Base-by-base conservation (phyloP, 345 rosid species). In the Anastatica hierochuntica region DNA sequence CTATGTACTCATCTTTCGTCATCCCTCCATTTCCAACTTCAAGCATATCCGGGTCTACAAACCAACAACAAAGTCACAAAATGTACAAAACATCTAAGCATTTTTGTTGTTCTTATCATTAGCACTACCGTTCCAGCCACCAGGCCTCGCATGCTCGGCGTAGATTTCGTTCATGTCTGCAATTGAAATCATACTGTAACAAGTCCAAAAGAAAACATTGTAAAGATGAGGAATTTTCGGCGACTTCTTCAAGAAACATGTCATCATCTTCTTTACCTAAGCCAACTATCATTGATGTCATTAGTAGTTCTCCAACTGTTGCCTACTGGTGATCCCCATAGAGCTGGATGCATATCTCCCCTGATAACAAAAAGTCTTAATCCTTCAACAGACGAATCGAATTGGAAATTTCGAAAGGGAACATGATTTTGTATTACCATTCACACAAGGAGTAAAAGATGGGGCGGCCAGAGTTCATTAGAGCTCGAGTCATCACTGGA, bases 11-110 rank as follows among this genome's bases (percentile, higher is more conserved):
- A 18, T 80, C 70, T 53, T 72, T 76, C 0, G 82, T 82, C 97
- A 92, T 88, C 57, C 99, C 95, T 65, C 99, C 97, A 67, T 92
- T 92, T 3, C 97, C 99, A 5, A 92, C 83, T 74, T 92, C 99
- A 49, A 92, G 94, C 99, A 92, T 92, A 74, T 92, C 99, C 43
- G 99, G 95, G 61, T 92, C 99, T 90, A 63, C 40, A 53, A 29
- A 67, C 49, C 49, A 67, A 49, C 49, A 66, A 37, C 43, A 50
- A 29, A 27, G n/a, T 23, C 46, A 48, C 51, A 19, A 18, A 39
- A 30, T 27, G 48, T 53, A 8, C 3, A 19, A 6, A 34, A 39
- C 33, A 35, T 14, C 1, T 10, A 9, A 30, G 18, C 26, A 16
- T 11, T 23, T 14, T 53, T 35, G 14, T 49, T 36, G 40, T 20